A percentile compares a stretch with the other conserved stretches of the same genome.
phyloP scores from a whole-genome alignment of 2,329 filamentous ascomycete species.

The Pyrenophora seminiperda region DNA sequence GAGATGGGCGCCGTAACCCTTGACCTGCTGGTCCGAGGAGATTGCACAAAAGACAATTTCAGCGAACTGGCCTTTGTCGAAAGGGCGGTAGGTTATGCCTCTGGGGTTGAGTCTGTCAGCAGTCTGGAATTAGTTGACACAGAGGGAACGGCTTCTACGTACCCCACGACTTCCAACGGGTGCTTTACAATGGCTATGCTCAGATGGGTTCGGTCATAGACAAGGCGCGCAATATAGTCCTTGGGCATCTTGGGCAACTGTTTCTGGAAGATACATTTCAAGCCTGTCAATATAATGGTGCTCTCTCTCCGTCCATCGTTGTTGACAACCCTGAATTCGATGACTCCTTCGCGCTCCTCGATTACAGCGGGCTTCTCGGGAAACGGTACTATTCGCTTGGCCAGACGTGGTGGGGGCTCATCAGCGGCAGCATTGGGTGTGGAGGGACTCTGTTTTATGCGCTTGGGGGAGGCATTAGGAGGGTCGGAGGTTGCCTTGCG shows the following conservation, averaged over 20 bases:
- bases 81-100: conserved; percentile 94
- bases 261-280: conserved; percentile 98
- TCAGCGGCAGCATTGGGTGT: conserved; percentile 42
- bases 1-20: conserved; percentile 95
- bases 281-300: conserved; percentile 89
- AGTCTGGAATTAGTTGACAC: not conserved
- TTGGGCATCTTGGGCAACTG: conserved; percentile 99
- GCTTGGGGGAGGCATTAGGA: conserved; percentile 65
- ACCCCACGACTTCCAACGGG: conserved; percentile 85
- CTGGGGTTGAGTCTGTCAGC: conserved; percentile 51
- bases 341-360: conserved; percentile 91
- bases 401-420: conserved; percentile 47
- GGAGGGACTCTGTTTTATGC: conserved; percentile 49
- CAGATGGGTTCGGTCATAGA: conserved; percentile 95
- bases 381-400: conserved; percentile 75
- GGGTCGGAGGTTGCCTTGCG: conserved; percentile 76
- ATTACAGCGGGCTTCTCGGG: conserved; percentile 93
- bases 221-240: conserved; percentile 95
- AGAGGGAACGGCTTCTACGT: conserved; percentile 28
- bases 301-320: conserved; percentile 89
- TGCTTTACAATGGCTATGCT: conserved; percentile 98
- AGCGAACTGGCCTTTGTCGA: conserved; percentile 88
- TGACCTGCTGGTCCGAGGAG: conserved; percentile 96
- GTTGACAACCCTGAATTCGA: conserved; percentile 97
- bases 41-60: conserved; percentile 99